These are phyloP conservation scores for Ceratocystis destructans DNA, from an alignment of 2,329 filamentous ascomycete genomes.

Conservation along the genomic window DNA sequence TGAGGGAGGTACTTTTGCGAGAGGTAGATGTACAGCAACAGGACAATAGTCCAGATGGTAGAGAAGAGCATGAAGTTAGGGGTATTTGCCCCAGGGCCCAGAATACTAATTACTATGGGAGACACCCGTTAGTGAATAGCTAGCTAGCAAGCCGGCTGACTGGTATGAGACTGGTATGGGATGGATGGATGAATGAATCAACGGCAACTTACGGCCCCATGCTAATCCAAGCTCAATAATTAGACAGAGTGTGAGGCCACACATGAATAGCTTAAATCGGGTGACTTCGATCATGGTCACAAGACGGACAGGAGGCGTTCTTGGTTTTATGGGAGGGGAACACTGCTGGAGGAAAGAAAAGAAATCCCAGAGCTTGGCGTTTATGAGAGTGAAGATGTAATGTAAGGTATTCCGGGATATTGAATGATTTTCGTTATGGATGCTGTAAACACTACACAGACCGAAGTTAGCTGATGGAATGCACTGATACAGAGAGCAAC, in stretches of 20 bases:
- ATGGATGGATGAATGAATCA: too few relatives aligned
- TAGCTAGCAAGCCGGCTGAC: neutral
- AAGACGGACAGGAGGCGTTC: neutral
- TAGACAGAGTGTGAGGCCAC: slow-evolving; percentile 8
- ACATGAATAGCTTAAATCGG: slow-evolving; percentile 11
- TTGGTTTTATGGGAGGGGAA: neutral
- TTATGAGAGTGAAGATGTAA: neutral
- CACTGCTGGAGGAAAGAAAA: neutral
- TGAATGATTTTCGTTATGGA: neutral
- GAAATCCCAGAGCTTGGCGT: neutral
- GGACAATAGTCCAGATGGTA: slow-evolving; percentile 55
- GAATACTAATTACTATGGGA: slow-evolving; percentile 37
- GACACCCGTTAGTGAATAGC: neutral
- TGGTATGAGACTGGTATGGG: too few relatives aligned
- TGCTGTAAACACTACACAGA: neutral
- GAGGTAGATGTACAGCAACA: slow-evolving; percentile 56
- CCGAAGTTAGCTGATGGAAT: neutral
- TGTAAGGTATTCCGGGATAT: neutral
- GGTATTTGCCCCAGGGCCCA: slow-evolving; percentile 24
- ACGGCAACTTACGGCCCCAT: slow-evolving; percentile 47
- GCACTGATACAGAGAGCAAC: neutral
- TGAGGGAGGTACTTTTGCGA: slow-evolving; percentile 48
- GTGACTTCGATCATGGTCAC: slow-evolving; percentile 11
- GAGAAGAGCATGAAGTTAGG: slow-evolving; percentile 72
- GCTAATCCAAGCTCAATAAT: slow-evolving; percentile 63